Evolutionary conservation across 2,329 filamentous ascomycete species (phyloP), one percentile per base, ranked within the genome.

Genomic region (Xylariaceae sp.): DNA sequence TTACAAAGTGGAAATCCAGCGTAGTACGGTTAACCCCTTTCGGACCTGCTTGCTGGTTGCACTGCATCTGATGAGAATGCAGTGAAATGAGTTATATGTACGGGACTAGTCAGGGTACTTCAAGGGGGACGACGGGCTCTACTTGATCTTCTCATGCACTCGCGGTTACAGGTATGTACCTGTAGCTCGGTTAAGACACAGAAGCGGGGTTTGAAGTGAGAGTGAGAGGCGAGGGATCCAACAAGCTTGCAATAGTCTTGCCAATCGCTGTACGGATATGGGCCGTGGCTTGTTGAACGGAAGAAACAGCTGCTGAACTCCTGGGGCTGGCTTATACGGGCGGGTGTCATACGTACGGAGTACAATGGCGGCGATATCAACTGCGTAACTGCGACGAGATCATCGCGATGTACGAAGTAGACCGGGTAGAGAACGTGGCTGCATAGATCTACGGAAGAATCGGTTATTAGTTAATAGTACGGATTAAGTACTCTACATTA

Each of bases 131-230:
- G 13, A 45, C 6, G 42, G n/a, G n/a, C 13, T 45, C 42, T n/a
- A 42, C 13, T n/a, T 15, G 1, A n/a, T 51, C 52, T 51, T 18
- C 30, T 54, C 37, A 11, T 44, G n/a, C 47, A 52, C 53, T 48
- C 50, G 51, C 55, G 42, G 58, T 37, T 18, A 51, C 50, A 34
- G 10, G 18, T n/a, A 15, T 45, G 42, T 45, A 45, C 9, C 13
- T 42, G 3, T 3, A 23, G 51, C 47, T 37, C 50, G 47, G 52
- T 56, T 30, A 48, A 39, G 50, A 51, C 52, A 37, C 47, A 67
- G 65, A 59, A 66, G 67, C 66, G 67, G 66, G 68, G 66, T 66
- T 56, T 62, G 11, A 10, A 42, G 37, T 9, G 9, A 8, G 37
- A 42, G 37, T 10, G 11, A 7, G 11, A 42, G 11, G 37, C 8